Evolutionary conservation across 139 green algal genomes (phyloP).

Genomic region (Volvox africanus): DNA sequence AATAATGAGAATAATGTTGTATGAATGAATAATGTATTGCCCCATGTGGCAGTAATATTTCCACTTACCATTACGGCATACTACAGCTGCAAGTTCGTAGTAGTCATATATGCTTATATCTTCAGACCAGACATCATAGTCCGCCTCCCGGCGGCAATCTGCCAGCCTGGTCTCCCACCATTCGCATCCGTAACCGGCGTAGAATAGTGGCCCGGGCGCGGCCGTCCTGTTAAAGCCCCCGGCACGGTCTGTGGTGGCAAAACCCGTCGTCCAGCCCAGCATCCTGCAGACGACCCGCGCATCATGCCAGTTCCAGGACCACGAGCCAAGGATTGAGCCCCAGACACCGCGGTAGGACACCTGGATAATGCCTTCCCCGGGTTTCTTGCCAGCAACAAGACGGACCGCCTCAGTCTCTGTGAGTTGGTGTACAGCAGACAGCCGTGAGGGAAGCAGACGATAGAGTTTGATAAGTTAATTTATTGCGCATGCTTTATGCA

Average conservation of each 20-base stretch:
- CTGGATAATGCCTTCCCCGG: background rate
- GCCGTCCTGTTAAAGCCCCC: background rate
- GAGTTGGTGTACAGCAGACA: too few relatives aligned
- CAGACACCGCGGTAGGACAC: background rate
- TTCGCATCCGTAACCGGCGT: background rate
- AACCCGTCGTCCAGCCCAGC: background rate
- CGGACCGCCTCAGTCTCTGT: conserved; percentile 2
- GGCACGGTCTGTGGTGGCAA: background rate
- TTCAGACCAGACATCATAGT: background rate
- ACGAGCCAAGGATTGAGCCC: background rate
- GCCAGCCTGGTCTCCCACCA: background rate
- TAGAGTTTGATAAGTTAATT: background rate
- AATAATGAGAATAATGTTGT: too few relatives aligned
- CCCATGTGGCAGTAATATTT: too few relatives aligned
- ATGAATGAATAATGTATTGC: too few relatives aligned
- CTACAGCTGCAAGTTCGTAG: background rate
- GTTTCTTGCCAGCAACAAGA: background rate
- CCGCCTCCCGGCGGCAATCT: background rate
- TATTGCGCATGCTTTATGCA: background rate
- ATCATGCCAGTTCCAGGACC: background rate
- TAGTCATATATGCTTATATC: background rate
- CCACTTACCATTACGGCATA: background rate
- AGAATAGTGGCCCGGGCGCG: background rate
- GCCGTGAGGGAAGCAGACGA: too few relatives aligned
- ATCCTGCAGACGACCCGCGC: background rate